Conservation (phyloP, 805 yeast genomes). For the Debaryomyces maramus region DNA sequence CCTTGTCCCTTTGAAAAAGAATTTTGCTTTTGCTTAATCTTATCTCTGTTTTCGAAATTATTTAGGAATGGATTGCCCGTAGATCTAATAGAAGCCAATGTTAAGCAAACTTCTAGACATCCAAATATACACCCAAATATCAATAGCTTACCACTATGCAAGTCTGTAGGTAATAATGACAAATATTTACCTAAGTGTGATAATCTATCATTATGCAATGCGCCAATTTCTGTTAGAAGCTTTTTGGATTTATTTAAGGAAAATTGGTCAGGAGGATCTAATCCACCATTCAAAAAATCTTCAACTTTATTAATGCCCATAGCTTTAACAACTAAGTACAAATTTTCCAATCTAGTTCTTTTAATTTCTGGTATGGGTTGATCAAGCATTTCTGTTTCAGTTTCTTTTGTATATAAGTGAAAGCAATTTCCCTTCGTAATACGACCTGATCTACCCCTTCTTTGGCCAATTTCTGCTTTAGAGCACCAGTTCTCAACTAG, state of each 20-base stretch:
- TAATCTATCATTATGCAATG: slow-evolving; percentile 50
- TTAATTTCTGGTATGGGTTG: slow-evolving; percentile 89
- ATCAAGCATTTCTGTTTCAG: slow-evolving; percentile 55
- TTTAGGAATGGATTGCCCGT: slow-evolving; percentile 73
- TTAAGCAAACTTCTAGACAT: slow-evolving; percentile 72
- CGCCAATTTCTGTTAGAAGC: slow-evolving; percentile 69
- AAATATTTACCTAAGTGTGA: slow-evolving; percentile 80
- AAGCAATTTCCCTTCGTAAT: slow-evolving; percentile 79
- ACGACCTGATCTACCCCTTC: slow-evolving; percentile 99
- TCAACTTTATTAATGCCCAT: slow-evolving; percentile 80
- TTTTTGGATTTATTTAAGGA: slow-evolving; percentile 53
- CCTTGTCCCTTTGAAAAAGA: slow-evolving; percentile 57
- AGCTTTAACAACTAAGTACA: slow-evolving; percentile 80
- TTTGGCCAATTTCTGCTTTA: slow-evolving; percentile 81
- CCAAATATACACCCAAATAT: slow-evolving; percentile 82
- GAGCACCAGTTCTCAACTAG: slow-evolving; percentile 86
- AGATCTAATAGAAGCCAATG: slow-evolving; percentile 75
- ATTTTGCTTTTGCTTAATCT: slow-evolving; percentile 48
- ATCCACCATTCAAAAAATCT: slow-evolving; percentile 66
- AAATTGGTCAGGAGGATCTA: slow-evolving; percentile 72
- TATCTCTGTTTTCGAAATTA: slow-evolving; percentile 63
- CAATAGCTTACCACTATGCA: slow-evolving; percentile 79
- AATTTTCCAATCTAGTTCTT: slow-evolving; percentile 77
- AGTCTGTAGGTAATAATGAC: slow-evolving; percentile 82
- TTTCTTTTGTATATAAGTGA: slow-evolving; percentile 68